phyloP scores from a whole-genome alignment of 73 alveolate species.

The Effrenium voratum region DNA sequence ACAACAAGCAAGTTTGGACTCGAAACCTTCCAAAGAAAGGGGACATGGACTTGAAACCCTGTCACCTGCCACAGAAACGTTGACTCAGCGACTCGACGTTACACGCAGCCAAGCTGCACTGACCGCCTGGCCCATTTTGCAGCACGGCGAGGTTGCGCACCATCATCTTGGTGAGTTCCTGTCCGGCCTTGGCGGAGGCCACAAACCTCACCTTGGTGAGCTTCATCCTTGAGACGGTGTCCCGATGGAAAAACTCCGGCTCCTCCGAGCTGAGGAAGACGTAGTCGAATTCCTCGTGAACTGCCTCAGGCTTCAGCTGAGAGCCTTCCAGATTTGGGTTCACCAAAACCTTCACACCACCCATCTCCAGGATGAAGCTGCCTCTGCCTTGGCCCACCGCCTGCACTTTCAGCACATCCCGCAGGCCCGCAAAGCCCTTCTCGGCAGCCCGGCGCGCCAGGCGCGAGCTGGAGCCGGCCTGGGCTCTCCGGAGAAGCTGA shows the following conservation, averaged over 20 bases:
- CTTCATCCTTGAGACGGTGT: constrained; percentile 74
- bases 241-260: constrained; percentile 83
- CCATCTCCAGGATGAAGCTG: constrained; percentile 87
- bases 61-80: no score
- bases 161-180: constrained; percentile 86
- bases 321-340: constrained; percentile 79
- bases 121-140: constrained; percentile 91
- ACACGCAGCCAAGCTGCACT: constrained; percentile 8
- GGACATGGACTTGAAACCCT: no score
- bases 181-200: constrained; percentile 78
- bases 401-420: constrained; percentile 26
- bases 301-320: constrained; percentile 44
- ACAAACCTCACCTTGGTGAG: constrained; percentile 84
- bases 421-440: constrained; percentile 73
- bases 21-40: no score
- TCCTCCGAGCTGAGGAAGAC: constrained; percentile 76
- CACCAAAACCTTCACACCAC: constrained; percentile 69
- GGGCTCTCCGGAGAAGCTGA: no score
- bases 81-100: no score
- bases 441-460: constrained; percentile 6
- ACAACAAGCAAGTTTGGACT: no score
- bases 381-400: constrained; percentile 86
- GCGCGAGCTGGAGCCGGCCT: no score
- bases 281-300: constrained; percentile 79
- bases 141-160: constrained; percentile 92